Percentiles rank a stretch among this genome's conserved stretches.
These are phyloP conservation scores for Erysimum pusillum DNA, from an alignment of 441 rosid species.

Conservation along the genomic window DNA sequence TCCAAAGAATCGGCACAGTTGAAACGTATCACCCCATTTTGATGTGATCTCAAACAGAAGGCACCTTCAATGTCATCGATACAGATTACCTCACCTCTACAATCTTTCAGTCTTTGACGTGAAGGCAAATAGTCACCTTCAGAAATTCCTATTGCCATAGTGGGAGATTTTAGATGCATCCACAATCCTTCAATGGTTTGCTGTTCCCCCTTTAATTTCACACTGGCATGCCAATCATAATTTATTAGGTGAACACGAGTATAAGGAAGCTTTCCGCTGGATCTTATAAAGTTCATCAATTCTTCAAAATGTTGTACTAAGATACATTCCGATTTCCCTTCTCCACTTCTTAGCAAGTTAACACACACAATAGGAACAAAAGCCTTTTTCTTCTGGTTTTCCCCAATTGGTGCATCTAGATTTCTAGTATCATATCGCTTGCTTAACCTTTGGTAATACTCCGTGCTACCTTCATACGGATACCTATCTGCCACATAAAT, in stretches of 20 bases:
- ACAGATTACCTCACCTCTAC: slow-evolving; percentile 88
- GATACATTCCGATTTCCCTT: slow-evolving; percentile 92
- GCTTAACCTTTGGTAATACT: slow-evolving; percentile 88
- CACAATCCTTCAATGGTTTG: slow-evolving; percentile 94
- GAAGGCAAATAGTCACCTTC: slow-evolving; percentile 94
- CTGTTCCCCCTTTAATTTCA: slow-evolving; percentile 84
- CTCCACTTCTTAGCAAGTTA: slow-evolving; percentile 88
- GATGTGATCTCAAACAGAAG: slow-evolving; percentile 94
- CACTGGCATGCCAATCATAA: slow-evolving; percentile 96
- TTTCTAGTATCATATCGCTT: slow-evolving; percentile 84
- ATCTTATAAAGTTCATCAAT: slow-evolving; percentile 74
- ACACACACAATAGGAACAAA: slow-evolving; percentile 86
- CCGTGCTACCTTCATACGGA: slow-evolving; percentile 91
- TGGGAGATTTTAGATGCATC: slow-evolving; percentile 80
- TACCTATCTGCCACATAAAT: slow-evolving; percentile 87
- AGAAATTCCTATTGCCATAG: slow-evolving; percentile 76
- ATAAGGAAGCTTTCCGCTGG: slow-evolving; percentile 77
- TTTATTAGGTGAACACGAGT: slow-evolving; percentile 75
- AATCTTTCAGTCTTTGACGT: slow-evolving; percentile 79
- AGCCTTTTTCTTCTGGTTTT: slow-evolving; percentile 71
- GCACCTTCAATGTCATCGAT: slow-evolving; percentile 84
- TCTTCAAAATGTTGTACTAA: slow-evolving; percentile 94
- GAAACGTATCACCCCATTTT: slow-evolving; percentile 94
- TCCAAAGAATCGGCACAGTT: slow-evolving; percentile 99
- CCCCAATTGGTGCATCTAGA: slow-evolving; percentile 65